Evolutionary conservation across 345 rosid species (phyloP), one percentile per base, ranked within the genome.

Genomic region (Streptanthus diversifolius): DNA sequence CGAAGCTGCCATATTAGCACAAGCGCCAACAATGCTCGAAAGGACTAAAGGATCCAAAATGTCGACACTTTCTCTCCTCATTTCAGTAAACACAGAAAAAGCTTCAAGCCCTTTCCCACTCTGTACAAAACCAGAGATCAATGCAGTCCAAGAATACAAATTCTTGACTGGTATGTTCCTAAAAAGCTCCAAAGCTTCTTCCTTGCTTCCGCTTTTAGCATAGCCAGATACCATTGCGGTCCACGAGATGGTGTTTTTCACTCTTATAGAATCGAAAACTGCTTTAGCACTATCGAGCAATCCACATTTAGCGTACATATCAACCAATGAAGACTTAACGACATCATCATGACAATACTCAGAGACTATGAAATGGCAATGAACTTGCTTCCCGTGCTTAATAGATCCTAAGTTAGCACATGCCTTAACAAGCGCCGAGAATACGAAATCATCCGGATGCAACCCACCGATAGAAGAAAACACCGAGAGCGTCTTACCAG

Each of bases 121-220:
- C 66, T 89, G 89, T n/a, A 87, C 92, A 25, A 89, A 82, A 39
- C 96, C 96, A 22, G 90, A 87, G 68, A 89, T 79, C 81, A 89
- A 71, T 14, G 89, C 86, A 64, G 96, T 89, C 92, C 92, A 89
- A 51, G 82, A 63, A 83, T 66, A 87, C 66, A 89, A 76, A 71
- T 82, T 85, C 76, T 75, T 85, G 36, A 45, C 72, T 0, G 89
- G 90, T 15, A 73, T 67, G 35, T 12, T 29, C 8, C 54, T 53
- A 37, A 89, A 87, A 49, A 84, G 66, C 72, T 81, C 80, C 66
- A 85, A 6, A 67, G 89, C 92, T 63, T 89, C 86, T 5, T 15
- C 61, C 71, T 84, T 87, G 72, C 87, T 78, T 14, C 90, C 96
- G 33, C 78, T 85, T 78, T 75, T 87, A 12, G 96, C 96, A 58